Percentiles rank a stretch among this genome's conserved stretches.
phyloP scores from a whole-genome alignment of 2,329 filamentous ascomycete genomes.

The Arthrobotrys sinensis region DNA sequence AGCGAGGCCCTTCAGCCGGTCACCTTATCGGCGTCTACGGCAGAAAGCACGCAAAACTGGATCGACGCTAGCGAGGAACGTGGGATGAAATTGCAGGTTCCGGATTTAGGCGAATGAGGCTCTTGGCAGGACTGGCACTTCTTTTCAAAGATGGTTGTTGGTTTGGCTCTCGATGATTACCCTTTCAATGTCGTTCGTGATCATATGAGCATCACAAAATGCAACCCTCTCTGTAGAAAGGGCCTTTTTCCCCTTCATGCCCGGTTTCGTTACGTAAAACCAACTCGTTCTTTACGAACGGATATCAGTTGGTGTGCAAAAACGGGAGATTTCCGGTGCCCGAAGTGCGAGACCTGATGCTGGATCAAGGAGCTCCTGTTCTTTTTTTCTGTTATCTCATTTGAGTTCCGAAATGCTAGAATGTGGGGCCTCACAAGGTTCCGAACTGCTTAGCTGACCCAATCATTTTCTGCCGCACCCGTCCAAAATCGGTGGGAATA shows the following conservation, averaged over 20 bases:
- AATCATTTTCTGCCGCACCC: conserved; percentile 30
- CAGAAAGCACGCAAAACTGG: conserved; percentile 17
- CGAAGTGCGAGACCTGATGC: background rate
- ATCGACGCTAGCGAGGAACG: conserved; percentile 23
- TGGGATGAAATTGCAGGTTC: conserved; percentile 24
- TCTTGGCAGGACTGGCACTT: conserved; percentile 1
- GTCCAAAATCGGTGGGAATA: conserved; percentile 19
- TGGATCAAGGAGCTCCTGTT: conserved; percentile 34
- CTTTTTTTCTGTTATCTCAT: conserved; percentile 23
- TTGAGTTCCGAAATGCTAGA: conserved; percentile 54
- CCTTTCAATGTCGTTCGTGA: too few species aligned
- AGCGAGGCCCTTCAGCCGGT: conserved; percentile 15
- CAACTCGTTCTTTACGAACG: background rate
- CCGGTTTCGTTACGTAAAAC: conserved; percentile 32
- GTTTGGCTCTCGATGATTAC: background rate
- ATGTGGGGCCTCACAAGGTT: conserved; percentile 52
- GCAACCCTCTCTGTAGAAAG: background rate
- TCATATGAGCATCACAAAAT: background rate
- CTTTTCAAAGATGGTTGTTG: background rate
- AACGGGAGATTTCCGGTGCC: background rate
- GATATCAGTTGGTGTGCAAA: conserved; percentile 1
- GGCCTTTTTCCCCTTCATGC: background rate
- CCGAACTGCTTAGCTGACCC: conserved; percentile 51
- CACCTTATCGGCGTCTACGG: conserved; percentile 5
- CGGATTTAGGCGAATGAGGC: conserved; percentile 4